Evolutionary conservation across 2,329 filamentous ascomycete genomes (phyloP).

Genomic region (Penicillium griseofulvum): DNA sequence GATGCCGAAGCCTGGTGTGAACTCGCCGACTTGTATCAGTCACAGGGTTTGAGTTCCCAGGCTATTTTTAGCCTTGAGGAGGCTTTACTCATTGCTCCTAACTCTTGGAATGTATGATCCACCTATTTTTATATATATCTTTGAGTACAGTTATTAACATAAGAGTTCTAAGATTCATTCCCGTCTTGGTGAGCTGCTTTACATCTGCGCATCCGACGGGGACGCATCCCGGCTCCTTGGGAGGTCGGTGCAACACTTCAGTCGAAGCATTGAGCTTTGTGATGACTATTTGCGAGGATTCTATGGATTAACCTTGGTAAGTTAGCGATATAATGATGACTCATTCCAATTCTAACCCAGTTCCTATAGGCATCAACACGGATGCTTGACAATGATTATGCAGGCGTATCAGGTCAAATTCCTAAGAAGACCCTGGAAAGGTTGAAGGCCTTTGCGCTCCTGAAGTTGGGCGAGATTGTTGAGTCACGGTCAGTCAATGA

Average conservation of each 20-base stretch:
- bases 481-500: slow-evolving; percentile 31
- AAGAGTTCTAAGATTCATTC: slow-evolving; percentile 67
- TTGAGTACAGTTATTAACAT: slow-evolving; percentile 3
- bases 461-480: slow-evolving; percentile 38
- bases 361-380: slow-evolving; percentile 28
- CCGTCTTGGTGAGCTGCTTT: slow-evolving; percentile 76
- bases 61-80: slow-evolving; percentile 88
- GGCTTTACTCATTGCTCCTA: slow-evolving; percentile 78
- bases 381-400: slow-evolving; percentile 21
- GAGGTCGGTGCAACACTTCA: slow-evolving; percentile 80
- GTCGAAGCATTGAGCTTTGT: slow-evolving; percentile 87
- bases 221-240: slow-evolving; percentile 54
- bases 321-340: slow-evolving; percentile 22
- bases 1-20: slow-evolving; percentile 95
- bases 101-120: slow-evolving; percentile 84
- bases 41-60: slow-evolving; percentile 74
- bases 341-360: background rate
- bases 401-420: slow-evolving; percentile 10
- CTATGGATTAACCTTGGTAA: slow-evolving; percentile 81
- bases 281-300: slow-evolving; percentile 89
- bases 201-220: slow-evolving; percentile 56
- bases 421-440: slow-evolving; percentile 29
- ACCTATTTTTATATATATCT: background rate
- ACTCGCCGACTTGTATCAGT: slow-evolving; percentile 79
- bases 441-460: slow-evolving; percentile 38